A percentile compares a stretch with the other conserved stretches of the same genome.
phyloP scores from a whole-genome alignment of 768 basidiomycete species.

The Trametes villosa region DNA sequence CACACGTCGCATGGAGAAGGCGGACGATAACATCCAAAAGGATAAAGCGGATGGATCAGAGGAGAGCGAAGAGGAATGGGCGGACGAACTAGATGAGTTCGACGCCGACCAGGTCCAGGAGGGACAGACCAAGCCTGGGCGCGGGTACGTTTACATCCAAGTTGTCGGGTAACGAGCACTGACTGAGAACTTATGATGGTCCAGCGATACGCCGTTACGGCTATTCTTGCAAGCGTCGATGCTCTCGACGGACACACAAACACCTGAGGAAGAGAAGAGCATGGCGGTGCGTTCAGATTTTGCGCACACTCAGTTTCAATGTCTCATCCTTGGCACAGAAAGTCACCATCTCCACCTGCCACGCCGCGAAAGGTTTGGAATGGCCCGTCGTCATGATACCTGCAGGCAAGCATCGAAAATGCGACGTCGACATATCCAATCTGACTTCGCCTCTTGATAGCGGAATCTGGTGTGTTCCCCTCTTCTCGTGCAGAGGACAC shows the following conservation, averaged over 20 bases:
- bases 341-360: constrained; percentile 85
- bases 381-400: constrained; percentile 91
- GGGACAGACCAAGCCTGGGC: neutral
- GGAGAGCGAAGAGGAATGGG: constrained; percentile 22
- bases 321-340: constrained; percentile 47
- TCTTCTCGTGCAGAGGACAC: constrained; percentile 73
- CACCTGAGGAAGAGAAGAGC: constrained; percentile 53
- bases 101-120: constrained; percentile 11
- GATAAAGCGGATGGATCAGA: neutral
- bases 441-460: too few species aligned
- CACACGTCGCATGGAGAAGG: constrained; percentile 20
- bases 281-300: constrained; percentile 43
- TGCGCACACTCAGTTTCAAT: neutral
- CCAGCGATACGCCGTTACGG: constrained; percentile 58
- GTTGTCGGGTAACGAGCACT: neutral
- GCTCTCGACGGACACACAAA: constrained; percentile 80
- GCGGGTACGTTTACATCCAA: neutral
- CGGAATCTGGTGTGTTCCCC: constrained; percentile 76
- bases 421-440: too few species aligned
- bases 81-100: constrained; percentile 12
- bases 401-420: constrained; percentile 60
- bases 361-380: constrained; percentile 89
- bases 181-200: neutral
- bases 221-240: constrained; percentile 79
- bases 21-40: constrained; percentile 2